Evolutionary conservation across 1,139 yeast genomes (phyloP).

Genomic region (Pichia sp.): DNA sequence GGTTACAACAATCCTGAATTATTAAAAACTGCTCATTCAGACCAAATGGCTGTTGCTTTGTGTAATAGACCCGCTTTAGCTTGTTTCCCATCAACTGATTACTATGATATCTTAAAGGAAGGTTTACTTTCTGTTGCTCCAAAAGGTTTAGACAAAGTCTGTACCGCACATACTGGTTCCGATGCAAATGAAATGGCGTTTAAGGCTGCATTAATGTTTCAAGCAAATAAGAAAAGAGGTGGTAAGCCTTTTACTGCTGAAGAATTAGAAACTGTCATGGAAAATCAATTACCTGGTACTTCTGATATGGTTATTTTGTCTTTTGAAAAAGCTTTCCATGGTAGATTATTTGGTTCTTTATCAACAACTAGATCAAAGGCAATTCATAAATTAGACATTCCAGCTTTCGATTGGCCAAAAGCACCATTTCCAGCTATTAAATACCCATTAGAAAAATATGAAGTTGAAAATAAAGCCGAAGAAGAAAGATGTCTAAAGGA

Average conservation of each 20-base stretch:
- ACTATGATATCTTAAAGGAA: slow-evolving; percentile 42
- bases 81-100: slow-evolving; percentile 60
- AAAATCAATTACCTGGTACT: slow-evolving; percentile 59
- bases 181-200: slow-evolving; percentile 74
- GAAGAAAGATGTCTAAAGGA: slow-evolving; percentile 54
- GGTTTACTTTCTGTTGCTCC: slow-evolving; percentile 66
- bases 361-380: slow-evolving; percentile 72
- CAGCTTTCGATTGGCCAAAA: slow-evolving; percentile 73
- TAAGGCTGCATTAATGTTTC: slow-evolving; percentile 74
- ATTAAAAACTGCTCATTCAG: slow-evolving; percentile 53
- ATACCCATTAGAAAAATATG: slow-evolving; percentile 55
- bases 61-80: slow-evolving; percentile 73
- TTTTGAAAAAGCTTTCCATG: slow-evolving; percentile 69
- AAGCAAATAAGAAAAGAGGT: slow-evolving; percentile 55
- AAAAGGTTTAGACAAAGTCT: slow-evolving; percentile 54
- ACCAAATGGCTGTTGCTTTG: slow-evolving; percentile 60
- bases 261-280: slow-evolving; percentile 58
- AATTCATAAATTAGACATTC: slow-evolving; percentile 67
- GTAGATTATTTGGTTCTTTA: slow-evolving; percentile 66
- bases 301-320: slow-evolving; percentile 63
- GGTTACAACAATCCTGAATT: slow-evolving; percentile 75
- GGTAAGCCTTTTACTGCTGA: slow-evolving; percentile 45
- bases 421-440: slow-evolving; percentile 64
- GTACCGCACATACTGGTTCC: slow-evolving; percentile 70
- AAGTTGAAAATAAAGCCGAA: slow-evolving; percentile 47